phyloP scores from a whole-genome alignment of 345 rosid genomes.

The Populus tremula region DNA sequence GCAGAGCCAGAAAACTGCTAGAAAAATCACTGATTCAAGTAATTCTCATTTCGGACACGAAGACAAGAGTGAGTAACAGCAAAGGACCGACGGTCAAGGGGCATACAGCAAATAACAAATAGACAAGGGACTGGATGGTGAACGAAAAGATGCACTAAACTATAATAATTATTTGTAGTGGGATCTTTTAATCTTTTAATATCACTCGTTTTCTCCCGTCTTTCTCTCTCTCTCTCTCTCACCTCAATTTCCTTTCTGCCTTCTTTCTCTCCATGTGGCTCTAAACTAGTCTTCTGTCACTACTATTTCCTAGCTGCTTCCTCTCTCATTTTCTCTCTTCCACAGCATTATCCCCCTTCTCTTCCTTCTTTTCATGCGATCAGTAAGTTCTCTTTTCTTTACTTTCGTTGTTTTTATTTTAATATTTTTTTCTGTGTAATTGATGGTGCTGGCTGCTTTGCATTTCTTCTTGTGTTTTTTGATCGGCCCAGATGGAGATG shows the following conservation, averaged over 20 bases:
- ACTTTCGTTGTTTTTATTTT: not conserved
- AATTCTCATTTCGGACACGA: not conserved
- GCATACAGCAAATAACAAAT: not conserved
- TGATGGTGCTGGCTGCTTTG: slow-evolving; percentile 5
- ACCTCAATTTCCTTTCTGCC: not conserved
- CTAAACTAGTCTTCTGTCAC: slow-evolving; percentile 11
- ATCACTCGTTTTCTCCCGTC: slow-evolving; percentile 25
- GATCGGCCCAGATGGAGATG: not conserved
- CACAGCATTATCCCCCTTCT: slow-evolving; percentile 3
- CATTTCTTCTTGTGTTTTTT: not conserved
- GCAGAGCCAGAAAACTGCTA: no score
- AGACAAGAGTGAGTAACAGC: not conserved
- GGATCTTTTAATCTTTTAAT: slow-evolving; percentile 12
- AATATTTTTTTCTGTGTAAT: slow-evolving; percentile 3
- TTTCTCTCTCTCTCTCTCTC: not conserved
- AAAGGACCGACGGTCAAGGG: not conserved
- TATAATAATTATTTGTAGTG: slow-evolving; percentile 2
- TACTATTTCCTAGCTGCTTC: slow-evolving; percentile 2
- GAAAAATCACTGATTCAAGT: no score
- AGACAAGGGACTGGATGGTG: not conserved
- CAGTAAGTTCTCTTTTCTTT: slow-evolving; percentile 37
- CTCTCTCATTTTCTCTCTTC: not conserved
- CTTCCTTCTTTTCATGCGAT: slow-evolving; percentile 40
- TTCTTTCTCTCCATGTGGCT: slow-evolving; percentile 27
- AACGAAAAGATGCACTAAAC: not conserved